Percentiles rank a stretch among this genome's conserved stretches.
These are phyloP conservation scores for Paramyrothecium roridum DNA, from an alignment of 2,329 filamentous ascomycete genomes.

Conservation along the genomic window DNA sequence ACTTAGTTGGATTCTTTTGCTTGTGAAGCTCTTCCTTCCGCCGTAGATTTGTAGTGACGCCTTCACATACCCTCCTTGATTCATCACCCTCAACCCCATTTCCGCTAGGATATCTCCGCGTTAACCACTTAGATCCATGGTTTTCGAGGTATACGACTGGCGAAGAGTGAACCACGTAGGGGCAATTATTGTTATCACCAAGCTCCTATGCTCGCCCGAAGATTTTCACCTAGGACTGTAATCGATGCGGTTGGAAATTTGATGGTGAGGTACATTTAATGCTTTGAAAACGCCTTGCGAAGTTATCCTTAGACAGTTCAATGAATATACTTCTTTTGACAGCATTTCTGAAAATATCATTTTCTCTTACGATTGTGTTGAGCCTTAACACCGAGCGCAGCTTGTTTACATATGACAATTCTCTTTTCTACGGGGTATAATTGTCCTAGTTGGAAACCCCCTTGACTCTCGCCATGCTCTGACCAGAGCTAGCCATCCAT, in stretches of 20 bases:
- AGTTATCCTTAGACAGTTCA: background rate
- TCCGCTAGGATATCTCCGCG: constrained; percentile 87
- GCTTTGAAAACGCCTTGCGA: background rate
- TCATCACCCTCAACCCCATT: background rate
- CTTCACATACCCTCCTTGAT: background rate
- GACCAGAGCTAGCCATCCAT: too few relatives aligned
- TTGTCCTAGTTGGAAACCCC: too few relatives aligned
- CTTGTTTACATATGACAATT: too few relatives aligned
- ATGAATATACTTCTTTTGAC: background rate
- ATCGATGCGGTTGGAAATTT: constrained; percentile 72
- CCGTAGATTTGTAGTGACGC: background rate
- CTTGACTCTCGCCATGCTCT: too few relatives aligned
- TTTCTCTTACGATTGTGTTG: too few relatives aligned
- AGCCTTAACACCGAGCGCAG: too few relatives aligned
- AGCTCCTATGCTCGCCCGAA: constrained; percentile 69
- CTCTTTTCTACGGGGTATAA: too few relatives aligned
- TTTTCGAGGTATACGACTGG: constrained; percentile 92
- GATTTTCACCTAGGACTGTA: constrained; percentile 65
- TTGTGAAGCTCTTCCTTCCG: too few relatives aligned
- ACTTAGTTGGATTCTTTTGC: constrained; percentile 4
- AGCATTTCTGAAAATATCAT: too few relatives aligned
- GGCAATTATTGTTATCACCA: constrained; percentile 42
- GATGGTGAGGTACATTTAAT: constrained; percentile 73
- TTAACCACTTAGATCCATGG: constrained; percentile 67
- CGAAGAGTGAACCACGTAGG: constrained; percentile 66